Percentiles rank a stretch among this genome's conserved stretches.
These are phyloP conservation scores for Inosperma sp. DNA, from an alignment of 768 basidiomycete genomes.

Conservation along the genomic window DNA sequence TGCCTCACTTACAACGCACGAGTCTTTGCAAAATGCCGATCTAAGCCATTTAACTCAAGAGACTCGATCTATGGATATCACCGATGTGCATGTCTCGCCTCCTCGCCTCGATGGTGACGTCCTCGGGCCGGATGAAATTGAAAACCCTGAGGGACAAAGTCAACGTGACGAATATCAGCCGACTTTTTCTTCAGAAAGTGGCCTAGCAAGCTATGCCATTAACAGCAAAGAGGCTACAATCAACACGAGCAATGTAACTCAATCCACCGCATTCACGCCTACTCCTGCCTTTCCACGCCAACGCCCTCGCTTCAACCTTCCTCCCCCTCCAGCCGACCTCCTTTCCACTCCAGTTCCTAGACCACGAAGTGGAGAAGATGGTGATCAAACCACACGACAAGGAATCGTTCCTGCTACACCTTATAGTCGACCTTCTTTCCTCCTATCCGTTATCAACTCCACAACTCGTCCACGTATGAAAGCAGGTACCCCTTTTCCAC, in stretches of 20 bases:
- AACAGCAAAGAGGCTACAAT: constrained; percentile 21
- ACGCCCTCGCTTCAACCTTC: constrained; percentile 58
- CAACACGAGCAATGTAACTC: constrained; percentile 39
- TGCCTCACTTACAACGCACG: constrained; percentile 17
- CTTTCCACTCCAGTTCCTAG: constrained; percentile 34
- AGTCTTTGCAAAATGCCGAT: constrained; percentile 20
- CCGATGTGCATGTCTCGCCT: constrained; percentile 47
- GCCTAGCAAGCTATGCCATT: constrained; percentile 33
- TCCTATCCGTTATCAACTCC: constrained; percentile 80
- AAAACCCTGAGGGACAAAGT: constrained; percentile 15
- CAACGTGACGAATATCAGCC: constrained; percentile 33
- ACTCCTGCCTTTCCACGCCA: constrained; percentile 61
- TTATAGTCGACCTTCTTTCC: constrained; percentile 69
- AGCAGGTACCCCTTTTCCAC: constrained; percentile 59
- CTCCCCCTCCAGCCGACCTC: constrained; percentile 40
- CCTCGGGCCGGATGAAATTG: too few species aligned
- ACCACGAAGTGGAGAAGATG: constrained; percentile 19
- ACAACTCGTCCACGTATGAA: constrained; percentile 70
- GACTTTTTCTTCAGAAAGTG: constrained; percentile 70
- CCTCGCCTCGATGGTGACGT: constrained; percentile 26
- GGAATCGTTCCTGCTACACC: constrained; percentile 59
- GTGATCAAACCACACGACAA: constrained; percentile 17
- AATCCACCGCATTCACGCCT: constrained; percentile 58
- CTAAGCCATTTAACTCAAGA: constrained; percentile 31
- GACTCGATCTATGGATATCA: constrained; percentile 49